Percentiles rank a stretch among this genome's conserved stretches.
Evolutionary conservation across 2,329 filamentous ascomycete genomes (phyloP).

Genomic region (Westerdykella sp.): DNA sequence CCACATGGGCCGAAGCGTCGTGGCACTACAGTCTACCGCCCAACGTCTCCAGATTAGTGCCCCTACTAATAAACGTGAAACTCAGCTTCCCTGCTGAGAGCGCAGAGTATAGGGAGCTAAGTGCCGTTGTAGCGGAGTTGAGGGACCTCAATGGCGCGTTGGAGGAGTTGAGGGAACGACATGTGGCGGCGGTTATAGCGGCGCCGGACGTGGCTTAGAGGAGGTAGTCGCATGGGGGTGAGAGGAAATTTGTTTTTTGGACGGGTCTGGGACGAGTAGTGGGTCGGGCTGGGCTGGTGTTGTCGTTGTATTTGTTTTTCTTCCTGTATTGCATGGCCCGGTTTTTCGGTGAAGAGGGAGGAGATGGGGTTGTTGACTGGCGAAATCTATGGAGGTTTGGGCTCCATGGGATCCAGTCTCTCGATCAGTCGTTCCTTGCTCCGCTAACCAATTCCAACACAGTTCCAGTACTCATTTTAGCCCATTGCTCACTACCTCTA

Average conservation of each 20-base stretch:
- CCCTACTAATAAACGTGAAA: conserved; percentile 17
- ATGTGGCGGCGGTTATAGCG: conserved; percentile 14
- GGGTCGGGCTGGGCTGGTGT: no score
- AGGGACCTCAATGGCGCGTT: conserved; percentile 20
- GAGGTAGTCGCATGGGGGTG: conserved; percentile 7
- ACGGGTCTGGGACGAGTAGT: conserved; percentile 13
- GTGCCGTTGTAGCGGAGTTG: conserved; percentile 18
- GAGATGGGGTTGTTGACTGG: no score
- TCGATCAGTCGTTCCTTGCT: no score
- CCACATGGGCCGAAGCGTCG: conserved; percentile 29
- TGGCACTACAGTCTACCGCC: conserved; percentile 27
- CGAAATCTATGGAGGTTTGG: no score
- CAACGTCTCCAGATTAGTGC: conserved; percentile 24
- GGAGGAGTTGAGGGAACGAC: conserved; percentile 17
- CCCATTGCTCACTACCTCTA: no score
- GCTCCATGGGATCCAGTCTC: no score
- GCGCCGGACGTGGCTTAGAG: conserved; percentile 28
- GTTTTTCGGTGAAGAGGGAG: no score
- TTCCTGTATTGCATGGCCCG: no score
- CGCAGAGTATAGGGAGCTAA: conserved; percentile 19
- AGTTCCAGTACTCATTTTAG: no score
- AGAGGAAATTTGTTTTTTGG: conserved; percentile 10
- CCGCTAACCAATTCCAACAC: no score
- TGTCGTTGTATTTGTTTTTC: no score
- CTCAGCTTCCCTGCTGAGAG: conserved; percentile 17